Percentiles rank a stretch among this genome's conserved stretches.
These are phyloP conservation scores for Penicillium brasilianum DNA, from an alignment of 2,329 filamentous ascomycete genomes.

Conservation along the genomic window DNA sequence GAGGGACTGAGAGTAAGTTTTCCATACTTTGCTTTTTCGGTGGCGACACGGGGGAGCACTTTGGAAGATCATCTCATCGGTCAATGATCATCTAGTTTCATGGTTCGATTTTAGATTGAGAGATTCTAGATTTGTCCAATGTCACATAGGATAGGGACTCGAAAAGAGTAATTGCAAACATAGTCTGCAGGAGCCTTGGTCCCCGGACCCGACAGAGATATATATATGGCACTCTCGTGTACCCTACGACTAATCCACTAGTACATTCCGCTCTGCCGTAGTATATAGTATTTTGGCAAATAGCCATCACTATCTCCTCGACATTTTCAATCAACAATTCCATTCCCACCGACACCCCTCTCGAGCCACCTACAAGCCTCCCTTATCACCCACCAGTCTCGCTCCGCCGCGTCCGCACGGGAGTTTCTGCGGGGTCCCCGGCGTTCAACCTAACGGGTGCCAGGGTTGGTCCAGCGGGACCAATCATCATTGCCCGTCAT, in stretches of 20 bases:
- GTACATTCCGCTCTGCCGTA: too few relatives aligned
- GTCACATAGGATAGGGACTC: background rate
- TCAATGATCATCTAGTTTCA: background rate
- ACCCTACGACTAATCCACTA: too few relatives aligned
- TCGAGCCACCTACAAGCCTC: background rate
- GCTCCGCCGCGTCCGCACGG: background rate
- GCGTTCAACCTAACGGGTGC: background rate
- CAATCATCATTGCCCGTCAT: background rate
- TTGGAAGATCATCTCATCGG: background rate
- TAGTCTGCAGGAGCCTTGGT: too few relatives aligned
- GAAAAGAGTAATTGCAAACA: too few relatives aligned
- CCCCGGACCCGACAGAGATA: too few relatives aligned
- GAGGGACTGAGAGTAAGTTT: background rate
- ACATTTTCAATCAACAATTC: background rate
- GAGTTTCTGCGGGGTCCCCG: background rate
- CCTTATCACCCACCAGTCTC: background rate
- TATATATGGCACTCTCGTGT: too few relatives aligned
- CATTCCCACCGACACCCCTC: background rate
- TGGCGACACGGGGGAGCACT: background rate
- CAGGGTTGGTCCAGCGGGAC: background rate
- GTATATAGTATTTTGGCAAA: too few relatives aligned
- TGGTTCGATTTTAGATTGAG: background rate
- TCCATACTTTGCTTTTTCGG: background rate
- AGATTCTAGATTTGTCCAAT: background rate
- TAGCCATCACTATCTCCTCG: background rate